Base-by-base conservation (phyloP, 108 stramenopile species). In the Cyclotella choctawhatcheeana region DNA sequence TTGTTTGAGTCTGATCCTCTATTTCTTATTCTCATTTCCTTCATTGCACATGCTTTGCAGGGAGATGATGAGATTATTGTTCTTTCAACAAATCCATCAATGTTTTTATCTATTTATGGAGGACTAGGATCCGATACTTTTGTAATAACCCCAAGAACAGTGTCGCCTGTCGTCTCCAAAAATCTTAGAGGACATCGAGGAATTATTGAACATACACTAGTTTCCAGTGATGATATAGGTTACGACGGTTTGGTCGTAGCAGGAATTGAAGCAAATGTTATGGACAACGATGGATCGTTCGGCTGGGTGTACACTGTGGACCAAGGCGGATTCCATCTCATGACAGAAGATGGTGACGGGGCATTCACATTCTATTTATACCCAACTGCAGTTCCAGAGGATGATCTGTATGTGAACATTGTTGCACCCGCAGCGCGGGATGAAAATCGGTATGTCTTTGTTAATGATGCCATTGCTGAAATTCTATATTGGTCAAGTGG, bases 141-240 rank as follows among this genome's bases (percentile, higher is more conserved):
- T 55, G 24, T 32, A 0, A 69, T 81, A 16, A 40, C 73, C 27
- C 80, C 80, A 58, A 44, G 48, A 29, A 24, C 45, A 2, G 80
- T 81, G 0, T 40, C 74, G n/a, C 74, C 80, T 14, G 74, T 81
- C 8, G 58, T 71, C 16, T 75, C 74, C 3, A 74, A 81, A 59
- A 81, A 81, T 45, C 62, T 75, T 5, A 53, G 74, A 18, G 78
- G 78, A 13, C 80, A 81, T 45, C 72, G 74, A 17, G 80, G 80
- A 12, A 69, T 81, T 10, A 43, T 81, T 45, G 73, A 75, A 58
- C 80, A 81, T 45, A 29, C 25, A 33, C 25, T 81, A 18, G 18
- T 67, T 4, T 67, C 65, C 34, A 58, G 2, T 50, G 80, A 76
- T 29, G 53, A 54, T 75, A 26, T 18, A 1, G 55, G 43, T 12